Base-by-base conservation (phyloP, 176 grass and related monocot species). In the Themeda triandra region DNA sequence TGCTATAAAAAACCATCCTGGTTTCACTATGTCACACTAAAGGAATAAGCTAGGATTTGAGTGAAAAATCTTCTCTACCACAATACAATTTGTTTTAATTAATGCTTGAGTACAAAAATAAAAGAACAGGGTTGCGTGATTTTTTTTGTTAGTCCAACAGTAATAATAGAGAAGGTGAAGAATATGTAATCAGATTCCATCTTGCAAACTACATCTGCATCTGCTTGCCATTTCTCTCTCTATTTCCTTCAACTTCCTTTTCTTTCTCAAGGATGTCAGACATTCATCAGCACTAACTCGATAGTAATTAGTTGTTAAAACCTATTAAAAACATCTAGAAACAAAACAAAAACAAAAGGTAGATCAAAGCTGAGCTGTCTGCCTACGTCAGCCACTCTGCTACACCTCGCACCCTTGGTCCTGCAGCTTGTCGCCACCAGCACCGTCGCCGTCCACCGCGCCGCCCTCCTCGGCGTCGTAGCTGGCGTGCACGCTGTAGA, bases 401-500 rank as follows among this genome's bases (percentile, higher is more conserved):
- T 85, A 85, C 75, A 92, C 90, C 63, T 42, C 83, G 30, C 48
- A 76, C 37, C 19, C 73, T 14, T 75, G 80, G 80, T 92, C 94
- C 44, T 69, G 82, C 59, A 90, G 76, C 87, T 88, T 91, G 29
- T 67, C 62, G 8, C 86, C 78, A 3, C 33, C 78, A 1, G 18
- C 17, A 10, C 31, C 29, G 17, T 10, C 81, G 10, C 23, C 79
- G 30, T 82, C 25, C 12, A 13, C 25, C 4, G 1, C 75, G 13
- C 59, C 78, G 13, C 77, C 87, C 68, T 96, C 93, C 64, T 95
- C 95, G 17, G 84, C 86, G 58, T 94, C 93, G 79, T 92, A 87
- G 87, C 93, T 94, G 39, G 89, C 88, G 64, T 94, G 96, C 64
- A 96, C 93, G 56, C 96, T 86, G 84, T 99, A 99, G 59, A 99